These are phyloP conservation scores for Saposhnikovia divaricata DNA, from an alignment of 129 eudicot species.

Conservation along the genomic window DNA sequence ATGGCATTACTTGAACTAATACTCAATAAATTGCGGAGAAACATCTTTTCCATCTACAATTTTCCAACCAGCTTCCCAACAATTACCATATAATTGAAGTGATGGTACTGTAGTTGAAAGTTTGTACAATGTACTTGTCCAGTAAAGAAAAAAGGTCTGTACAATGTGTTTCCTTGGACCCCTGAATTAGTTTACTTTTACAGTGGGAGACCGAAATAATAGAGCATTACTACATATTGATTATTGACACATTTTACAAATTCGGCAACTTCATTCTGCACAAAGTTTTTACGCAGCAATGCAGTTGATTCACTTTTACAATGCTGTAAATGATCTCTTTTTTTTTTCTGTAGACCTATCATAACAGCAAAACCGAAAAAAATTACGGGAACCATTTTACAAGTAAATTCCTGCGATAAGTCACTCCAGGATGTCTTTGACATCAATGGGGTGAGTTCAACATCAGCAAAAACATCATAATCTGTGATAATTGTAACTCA, in stretches of 20 bases:
- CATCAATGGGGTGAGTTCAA: not conserved
- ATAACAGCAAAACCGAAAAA: no score
- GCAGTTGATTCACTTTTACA: not conserved
- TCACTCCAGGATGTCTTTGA: not conserved
- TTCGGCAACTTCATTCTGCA: not conserved
- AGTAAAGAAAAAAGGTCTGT: not conserved
- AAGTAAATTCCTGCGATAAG: not conserved
- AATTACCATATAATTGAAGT: not conserved
- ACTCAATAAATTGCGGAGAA: not conserved
- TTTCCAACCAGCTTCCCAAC: not conserved
- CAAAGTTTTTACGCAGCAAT: not conserved
- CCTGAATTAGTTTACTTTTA: not conserved
- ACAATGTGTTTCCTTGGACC: not conserved
- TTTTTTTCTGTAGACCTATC: not conserved
- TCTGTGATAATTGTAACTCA: not conserved
- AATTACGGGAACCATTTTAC: no score
- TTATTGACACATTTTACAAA: not conserved
- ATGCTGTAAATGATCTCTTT: no score
- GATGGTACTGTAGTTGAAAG: not conserved
- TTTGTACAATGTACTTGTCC: not conserved
- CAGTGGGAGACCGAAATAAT: not conserved
- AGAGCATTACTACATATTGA: not conserved
- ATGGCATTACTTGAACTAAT: no score
- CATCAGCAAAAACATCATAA: not conserved
- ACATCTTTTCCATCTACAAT: not conserved